Percentiles rank a stretch among this genome's conserved stretches.
phyloP scores from a whole-genome alignment of 2,329 filamentous ascomycete genomes.

The Teratosphaeria gauchensis region DNA sequence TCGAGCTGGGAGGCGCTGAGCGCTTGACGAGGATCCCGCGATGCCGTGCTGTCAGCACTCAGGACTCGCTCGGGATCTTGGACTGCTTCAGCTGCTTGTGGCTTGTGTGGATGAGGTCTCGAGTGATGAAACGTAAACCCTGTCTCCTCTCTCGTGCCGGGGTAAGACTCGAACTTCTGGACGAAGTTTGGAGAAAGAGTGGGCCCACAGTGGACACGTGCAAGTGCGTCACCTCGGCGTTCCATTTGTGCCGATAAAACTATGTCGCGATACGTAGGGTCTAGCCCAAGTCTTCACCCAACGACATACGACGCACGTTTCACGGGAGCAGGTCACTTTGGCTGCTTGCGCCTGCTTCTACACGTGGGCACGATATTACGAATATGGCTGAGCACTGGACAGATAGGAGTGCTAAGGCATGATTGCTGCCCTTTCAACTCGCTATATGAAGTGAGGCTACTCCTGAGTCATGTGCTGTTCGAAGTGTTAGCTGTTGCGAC shows the following conservation, averaged over 20 bases:
- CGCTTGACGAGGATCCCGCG: neutral
- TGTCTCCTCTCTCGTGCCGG: neutral
- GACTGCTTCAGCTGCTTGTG: no score
- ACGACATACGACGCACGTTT: no score
- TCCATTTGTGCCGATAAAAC: no score
- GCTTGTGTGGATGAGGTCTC: neutral
- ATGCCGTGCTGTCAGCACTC: neutral
- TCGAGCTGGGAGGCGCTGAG: neutral
- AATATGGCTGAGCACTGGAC: constrained; percentile 44
- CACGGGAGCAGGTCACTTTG: no score
- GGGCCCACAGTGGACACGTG: no score
- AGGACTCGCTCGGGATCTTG: neutral
- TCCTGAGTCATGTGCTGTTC: neutral
- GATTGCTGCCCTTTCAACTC: constrained; percentile 44
- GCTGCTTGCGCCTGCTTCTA: constrained; percentile 12
- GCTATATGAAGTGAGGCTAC: constrained; percentile 3
- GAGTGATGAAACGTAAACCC: neutral
- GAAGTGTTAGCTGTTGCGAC: neutral
- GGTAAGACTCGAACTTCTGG: neutral
- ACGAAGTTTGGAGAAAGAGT: no score
- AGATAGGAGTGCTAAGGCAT: constrained; percentile 35
- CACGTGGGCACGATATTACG: constrained; percentile 36
- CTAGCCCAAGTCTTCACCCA: no score
- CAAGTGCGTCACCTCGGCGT: neutral
- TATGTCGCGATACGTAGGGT: no score